Evolutionary conservation across 495 filamentous ascomycete genomes (phyloP).

Genomic region (Lindgomyces ingoldianus): DNA sequence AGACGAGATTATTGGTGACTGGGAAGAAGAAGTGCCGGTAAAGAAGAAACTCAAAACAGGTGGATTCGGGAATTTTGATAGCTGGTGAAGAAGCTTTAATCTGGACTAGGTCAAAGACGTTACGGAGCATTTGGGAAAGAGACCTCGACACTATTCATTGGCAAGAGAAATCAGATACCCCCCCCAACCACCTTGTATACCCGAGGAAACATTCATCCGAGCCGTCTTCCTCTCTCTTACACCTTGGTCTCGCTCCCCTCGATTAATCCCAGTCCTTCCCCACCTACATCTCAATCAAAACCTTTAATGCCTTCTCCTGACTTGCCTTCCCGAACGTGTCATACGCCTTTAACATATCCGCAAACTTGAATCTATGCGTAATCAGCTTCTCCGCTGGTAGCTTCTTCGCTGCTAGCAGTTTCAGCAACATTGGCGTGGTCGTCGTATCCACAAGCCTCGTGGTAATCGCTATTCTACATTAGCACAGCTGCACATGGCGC

Average conservation of each 20-base stretch:
- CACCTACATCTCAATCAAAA: conserved; percentile 41
- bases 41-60: conserved; percentile 79
- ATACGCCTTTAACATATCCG: conserved; percentile 47
- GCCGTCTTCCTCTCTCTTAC: no score
- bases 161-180: conserved; percentile 1
- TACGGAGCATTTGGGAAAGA: not conserved
- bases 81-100: conserved; percentile 57
- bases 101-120: not conserved
- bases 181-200: no score
- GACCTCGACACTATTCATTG: no score
- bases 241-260: no score
- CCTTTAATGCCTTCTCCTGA: conserved; percentile 45
- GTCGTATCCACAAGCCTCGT: conserved; percentile 50
- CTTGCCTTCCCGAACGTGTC: conserved; percentile 43
- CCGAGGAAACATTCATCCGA: no score
- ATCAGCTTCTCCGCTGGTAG: conserved; percentile 47
- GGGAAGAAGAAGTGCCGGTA: conserved; percentile 66
- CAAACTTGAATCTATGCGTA: conserved; percentile 50
- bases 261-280: not conserved
- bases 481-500: conserved; percentile 10
- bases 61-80: conserved; percentile 93
- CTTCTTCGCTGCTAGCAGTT: conserved; percentile 46
- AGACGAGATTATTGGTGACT: conserved; percentile 57
- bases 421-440: conserved; percentile 50
- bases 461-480: conserved; percentile 45